Evolutionary conservation across 1,139 yeast species (phyloP).

Genomic region (Yamadazyma triangularis): DNA sequence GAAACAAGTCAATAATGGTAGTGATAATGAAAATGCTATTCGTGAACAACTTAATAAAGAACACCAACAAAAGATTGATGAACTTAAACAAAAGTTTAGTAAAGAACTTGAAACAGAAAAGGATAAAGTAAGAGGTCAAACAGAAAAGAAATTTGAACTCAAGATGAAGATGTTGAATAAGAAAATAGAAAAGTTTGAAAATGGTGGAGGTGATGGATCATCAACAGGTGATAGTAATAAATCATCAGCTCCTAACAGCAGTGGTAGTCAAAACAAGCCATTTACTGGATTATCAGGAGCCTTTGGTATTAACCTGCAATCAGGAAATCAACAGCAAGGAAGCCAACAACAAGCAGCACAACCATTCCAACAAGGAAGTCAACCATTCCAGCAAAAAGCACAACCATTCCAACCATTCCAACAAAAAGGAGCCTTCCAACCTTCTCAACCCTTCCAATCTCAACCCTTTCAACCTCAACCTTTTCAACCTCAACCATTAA

Average conservation of each 20-base stretch:
- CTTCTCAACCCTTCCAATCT: too few relatives aligned
- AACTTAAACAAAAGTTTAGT: constrained; percentile 24
- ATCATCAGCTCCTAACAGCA: constrained; percentile 3
- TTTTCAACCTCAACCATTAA: constrained; percentile 2
- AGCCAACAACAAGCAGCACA: neutral
- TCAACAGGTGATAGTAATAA: neutral
- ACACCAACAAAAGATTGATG: constrained; percentile 19
- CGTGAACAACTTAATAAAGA: constrained; percentile 8
- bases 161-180: constrained; percentile 41
- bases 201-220: too few relatives aligned
- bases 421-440: too few relatives aligned
- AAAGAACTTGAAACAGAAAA: constrained; percentile 29
- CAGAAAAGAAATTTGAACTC: constrained; percentile 39
- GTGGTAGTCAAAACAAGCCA: constrained; percentile 5
- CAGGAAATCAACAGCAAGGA: neutral
- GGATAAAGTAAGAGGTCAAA: constrained; percentile 24
- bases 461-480: constrained; percentile 2
- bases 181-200: constrained; percentile 35
- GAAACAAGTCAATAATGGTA: constrained; percentile 10
- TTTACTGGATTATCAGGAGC: too few relatives aligned
- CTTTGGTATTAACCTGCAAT: too few relatives aligned
- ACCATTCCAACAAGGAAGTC: too few relatives aligned
- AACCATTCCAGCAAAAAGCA: too few relatives aligned
- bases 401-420: too few relatives aligned
- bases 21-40: constrained; percentile 4